Percentiles rank a stretch among this genome's conserved stretches.
Evolutionary conservation across 2,329 filamentous ascomycete species (phyloP).

Genomic region (Cladosporium phlei): DNA sequence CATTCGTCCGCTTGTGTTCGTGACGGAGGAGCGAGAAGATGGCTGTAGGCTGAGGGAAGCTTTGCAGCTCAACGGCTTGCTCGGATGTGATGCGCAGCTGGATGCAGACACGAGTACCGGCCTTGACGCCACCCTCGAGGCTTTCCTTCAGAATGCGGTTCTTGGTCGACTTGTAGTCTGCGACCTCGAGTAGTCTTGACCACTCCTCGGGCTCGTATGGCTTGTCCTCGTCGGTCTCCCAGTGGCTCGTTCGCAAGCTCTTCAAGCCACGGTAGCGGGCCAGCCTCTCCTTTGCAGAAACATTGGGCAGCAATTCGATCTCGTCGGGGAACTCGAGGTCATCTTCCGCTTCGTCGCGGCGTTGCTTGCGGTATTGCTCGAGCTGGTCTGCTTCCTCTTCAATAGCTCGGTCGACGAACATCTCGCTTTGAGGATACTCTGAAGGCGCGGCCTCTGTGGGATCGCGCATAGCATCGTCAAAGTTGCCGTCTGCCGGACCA

Average conservation of each 20-base stretch:
- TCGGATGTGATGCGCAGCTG: conserved; percentile 55
- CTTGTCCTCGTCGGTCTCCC: conserved; percentile 84
- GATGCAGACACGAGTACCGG: conserved; percentile 78
- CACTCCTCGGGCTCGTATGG: conserved; percentile 87
- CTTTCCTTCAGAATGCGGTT: conserved; percentile 75
- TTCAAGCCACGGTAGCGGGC: conserved; percentile 87
- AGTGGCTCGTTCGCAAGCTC: conserved; percentile 78
- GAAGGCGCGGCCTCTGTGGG: conserved; percentile 63
- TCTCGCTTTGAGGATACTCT: conserved; percentile 90
- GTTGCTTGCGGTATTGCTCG: conserved; percentile 72
- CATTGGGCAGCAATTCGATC: conserved; percentile 86
- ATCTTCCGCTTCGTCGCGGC: conserved; percentile 76
- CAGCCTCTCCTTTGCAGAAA: conserved; percentile 78
- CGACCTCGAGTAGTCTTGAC: conserved; percentile 76
- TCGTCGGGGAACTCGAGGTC: conserved; percentile 96
- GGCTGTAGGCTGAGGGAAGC: conserved; percentile 58
- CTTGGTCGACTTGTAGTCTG: conserved; percentile 83
- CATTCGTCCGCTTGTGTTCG: conserved; percentile 85
- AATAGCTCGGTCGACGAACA: conserved; percentile 73
- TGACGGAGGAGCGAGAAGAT: conserved; percentile 86
- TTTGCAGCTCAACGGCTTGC: conserved; percentile 48
- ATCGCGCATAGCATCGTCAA: conserved; percentile 44
- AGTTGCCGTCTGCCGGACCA: conserved; percentile 73
- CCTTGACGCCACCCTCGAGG: conserved; percentile 76
- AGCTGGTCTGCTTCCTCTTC: conserved; percentile 82